Base-by-base conservation (phyloP, 1,284 basidiomycete genomes). In the Cryptococcus sp. region DNA sequence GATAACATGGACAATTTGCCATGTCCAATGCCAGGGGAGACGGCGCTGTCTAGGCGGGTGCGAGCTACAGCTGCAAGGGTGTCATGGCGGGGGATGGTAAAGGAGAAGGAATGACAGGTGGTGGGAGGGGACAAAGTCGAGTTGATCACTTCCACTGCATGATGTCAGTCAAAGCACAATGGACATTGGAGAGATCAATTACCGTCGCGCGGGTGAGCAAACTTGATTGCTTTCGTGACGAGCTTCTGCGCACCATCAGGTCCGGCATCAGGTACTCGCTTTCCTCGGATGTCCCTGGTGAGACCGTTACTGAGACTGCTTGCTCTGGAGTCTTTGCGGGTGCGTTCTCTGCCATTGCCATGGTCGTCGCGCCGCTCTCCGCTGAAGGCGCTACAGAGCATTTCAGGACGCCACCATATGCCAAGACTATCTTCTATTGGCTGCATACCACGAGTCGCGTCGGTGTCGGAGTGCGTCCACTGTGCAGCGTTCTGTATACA, bases 321-420 rank as follows among this genome's bases (percentile, higher is more conserved):
- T 82, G 47, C 82, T 83, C 46, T 67, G 38, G 62, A 69, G 25
- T 70, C 67, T 55, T 75, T 76, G 45, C 64, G 55, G 11, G 55
- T 25, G 29, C 29, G 29, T 34, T 34, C 29, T 8, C 50, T 52
- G 55, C 59, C 65, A 63, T 60, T 63, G 57, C 55, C 61, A 46
- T 61, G 58, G 10, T 63, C 61, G 16, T 72, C 67, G 10, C 54
- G 54, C 47, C 65, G 66, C 39, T 76, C 88, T 46, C 91, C 91
- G 7, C 87, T 89, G 63, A 93, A 86, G 47, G 89, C 92, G 72
- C 87, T 91, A 2, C 90, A 92, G 13, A 92, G 85, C 46, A 97
- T 89, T 77, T 97, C 94, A 46, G 94, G 91, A 53, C 93, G 82
- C 93, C 93, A 97, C 85, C 90, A 96, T 48, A 92, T 84, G 58